Percentiles rank a stretch among this genome's conserved stretches.
Evolutionary conservation across 2,329 filamentous ascomycete species (phyloP).

Genomic region (Sporothrix phasma): DNA sequence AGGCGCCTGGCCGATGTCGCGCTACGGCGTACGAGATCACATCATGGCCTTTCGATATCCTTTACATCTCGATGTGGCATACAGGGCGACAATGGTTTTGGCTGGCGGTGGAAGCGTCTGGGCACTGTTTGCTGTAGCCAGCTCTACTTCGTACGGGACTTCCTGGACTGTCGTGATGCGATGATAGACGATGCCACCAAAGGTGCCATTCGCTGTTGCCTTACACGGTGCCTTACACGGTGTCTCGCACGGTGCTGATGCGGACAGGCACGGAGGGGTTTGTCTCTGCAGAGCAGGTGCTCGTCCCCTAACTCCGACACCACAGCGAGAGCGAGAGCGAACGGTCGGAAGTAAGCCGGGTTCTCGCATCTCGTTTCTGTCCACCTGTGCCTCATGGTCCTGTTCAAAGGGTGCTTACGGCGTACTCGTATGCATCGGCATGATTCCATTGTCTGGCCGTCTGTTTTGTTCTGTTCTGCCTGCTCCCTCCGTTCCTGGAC

Average conservation of each 20-base stretch:
- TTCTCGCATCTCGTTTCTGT: no score
- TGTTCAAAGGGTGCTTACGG: not conserved
- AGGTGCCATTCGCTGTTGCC: not conserved
- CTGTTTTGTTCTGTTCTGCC: not conserved
- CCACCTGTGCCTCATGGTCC: no score
- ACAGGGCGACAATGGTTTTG: not conserved
- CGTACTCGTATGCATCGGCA: no score
- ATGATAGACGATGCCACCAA: no score
- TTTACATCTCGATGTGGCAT: not conserved
- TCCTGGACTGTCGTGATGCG: not conserved
- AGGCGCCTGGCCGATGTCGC: no score
- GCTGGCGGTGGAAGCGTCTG: no score
- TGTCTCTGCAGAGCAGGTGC: no score
- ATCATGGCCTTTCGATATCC: not conserved
- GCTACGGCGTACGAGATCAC: not conserved
- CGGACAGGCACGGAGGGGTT: no score
- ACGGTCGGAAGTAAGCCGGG: not conserved
- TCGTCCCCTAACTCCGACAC: no score
- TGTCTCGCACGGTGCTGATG: no score
- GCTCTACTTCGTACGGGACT: not conserved
- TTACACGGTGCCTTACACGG: not conserved
- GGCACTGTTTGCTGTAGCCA: no score
- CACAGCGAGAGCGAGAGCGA: not conserved
- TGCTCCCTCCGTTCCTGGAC: constrained; percentile 2
- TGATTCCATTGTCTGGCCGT: no score